phyloP scores from a whole-genome alignment of 495 filamentous ascomycete species.

The Collariella sp. region DNA sequence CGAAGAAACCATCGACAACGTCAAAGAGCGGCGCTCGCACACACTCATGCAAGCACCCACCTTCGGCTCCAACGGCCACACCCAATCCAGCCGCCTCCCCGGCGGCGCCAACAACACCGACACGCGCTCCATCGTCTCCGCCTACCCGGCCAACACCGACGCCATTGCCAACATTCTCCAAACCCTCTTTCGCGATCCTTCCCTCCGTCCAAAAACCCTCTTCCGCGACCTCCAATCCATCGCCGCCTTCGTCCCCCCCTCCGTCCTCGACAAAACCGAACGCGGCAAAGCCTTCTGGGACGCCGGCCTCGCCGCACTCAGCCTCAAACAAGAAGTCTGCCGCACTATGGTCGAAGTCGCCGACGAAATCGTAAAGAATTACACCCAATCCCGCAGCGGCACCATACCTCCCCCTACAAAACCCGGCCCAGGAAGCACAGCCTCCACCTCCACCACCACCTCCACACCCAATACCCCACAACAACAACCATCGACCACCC shows the following conservation, averaged over 20 bases:
- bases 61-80: conserved; percentile 17
- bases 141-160: conserved; percentile 50
- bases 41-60: conserved; percentile 34
- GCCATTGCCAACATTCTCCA: conserved; percentile 73
- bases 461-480: conserved; percentile 11
- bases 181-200: conserved; percentile 64
- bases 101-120: conserved; percentile 28
- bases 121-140: conserved; percentile 36
- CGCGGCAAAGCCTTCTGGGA: conserved; percentile 93
- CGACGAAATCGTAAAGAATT: conserved; percentile 60
- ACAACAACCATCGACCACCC: conserved; percentile 19
- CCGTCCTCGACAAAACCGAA: conserved; percentile 74
- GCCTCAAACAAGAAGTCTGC: conserved; percentile 82
- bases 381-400: conserved; percentile 37
- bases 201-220: conserved; percentile 77
- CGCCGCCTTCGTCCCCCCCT: conserved; percentile 76
- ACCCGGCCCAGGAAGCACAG: conserved; percentile 16
- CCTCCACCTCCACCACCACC: conserved; percentile 11
- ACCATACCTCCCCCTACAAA: conserved; percentile 14
- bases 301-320: conserved; percentile 76
- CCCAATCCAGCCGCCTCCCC: conserved; percentile 18
- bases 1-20: conserved; percentile 58
- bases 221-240: conserved; percentile 96
- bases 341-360: conserved; percentile 83
- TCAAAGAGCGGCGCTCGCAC: conserved; percentile 59